Evolutionary conservation across 1,284 basidiomycete species (phyloP).

Genomic region (Dichomitus squalens): DNA sequence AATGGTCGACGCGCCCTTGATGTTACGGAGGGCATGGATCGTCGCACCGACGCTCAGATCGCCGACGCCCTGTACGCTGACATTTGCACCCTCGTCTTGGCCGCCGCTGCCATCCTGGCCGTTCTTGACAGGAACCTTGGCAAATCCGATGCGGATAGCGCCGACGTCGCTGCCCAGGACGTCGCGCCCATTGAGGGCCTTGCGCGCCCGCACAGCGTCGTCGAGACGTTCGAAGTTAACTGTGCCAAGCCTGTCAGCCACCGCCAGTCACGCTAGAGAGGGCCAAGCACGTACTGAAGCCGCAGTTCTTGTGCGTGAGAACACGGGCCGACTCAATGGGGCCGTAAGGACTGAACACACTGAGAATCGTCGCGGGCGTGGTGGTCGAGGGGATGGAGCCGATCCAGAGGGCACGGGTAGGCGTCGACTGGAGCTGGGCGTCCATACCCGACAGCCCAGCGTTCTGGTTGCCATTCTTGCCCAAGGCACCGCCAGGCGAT

Average conservation of each 20-base stretch:
- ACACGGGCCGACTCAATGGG: constrained; percentile 96
- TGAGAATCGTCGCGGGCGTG: constrained; percentile 89
- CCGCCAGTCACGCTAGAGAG: constrained; percentile 13
- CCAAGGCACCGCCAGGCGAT: constrained; percentile 55
- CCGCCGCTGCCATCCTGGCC: constrained; percentile 66
- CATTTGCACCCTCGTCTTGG: constrained; percentile 61
- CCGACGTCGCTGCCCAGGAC: constrained; percentile 95
- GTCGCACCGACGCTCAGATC: constrained; percentile 83
- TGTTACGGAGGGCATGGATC: constrained; percentile 80
- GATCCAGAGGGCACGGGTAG: constrained; percentile 94
- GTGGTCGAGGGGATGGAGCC: constrained; percentile 94
- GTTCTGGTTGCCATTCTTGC: constrained; percentile 49
- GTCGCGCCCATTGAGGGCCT: constrained; percentile 93
- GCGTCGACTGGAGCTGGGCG: constrained; percentile 82
- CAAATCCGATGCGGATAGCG: constrained; percentile 94
- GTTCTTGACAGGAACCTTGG: constrained; percentile 91
- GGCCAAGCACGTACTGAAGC: constrained; percentile 69
- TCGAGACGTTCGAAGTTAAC: constrained; percentile 98
- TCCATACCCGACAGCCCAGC: constrained; percentile 67
- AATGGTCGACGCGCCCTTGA: constrained; percentile 86
- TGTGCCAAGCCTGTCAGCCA: constrained; percentile 29
- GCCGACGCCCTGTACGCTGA: constrained; percentile 77
- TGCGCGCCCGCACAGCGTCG: constrained; percentile 92
- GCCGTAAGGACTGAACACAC: constrained; percentile 94
- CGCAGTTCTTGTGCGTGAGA: constrained; percentile 95